Evolutionary conservation across 2,329 filamentous ascomycete genomes (phyloP).

Genomic region (Scytalidium sp.): DNA sequence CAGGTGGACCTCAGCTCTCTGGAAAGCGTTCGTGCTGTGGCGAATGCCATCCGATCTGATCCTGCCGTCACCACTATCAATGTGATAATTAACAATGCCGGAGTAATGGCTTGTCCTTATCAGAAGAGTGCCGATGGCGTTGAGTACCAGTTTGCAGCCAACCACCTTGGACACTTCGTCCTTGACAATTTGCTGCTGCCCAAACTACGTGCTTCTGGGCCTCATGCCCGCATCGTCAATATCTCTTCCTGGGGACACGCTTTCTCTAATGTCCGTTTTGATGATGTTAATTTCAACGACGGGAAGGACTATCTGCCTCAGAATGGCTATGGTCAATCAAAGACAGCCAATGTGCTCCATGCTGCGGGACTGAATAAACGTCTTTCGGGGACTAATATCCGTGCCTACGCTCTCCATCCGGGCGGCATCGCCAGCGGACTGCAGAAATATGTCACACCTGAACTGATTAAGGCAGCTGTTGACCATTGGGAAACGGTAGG

Average conservation of each 20-base stretch:
- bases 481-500: neutral
- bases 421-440: slow-evolving; percentile 3
- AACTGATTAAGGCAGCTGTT: slow-evolving; percentile 1
- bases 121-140: slow-evolving; percentile 31
- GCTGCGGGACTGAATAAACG: neutral
- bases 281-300: slow-evolving; percentile 32
- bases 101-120: slow-evolving; percentile 32
- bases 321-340: slow-evolving; percentile 37
- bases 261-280: slow-evolving; percentile 29
- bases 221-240: slow-evolving; percentile 29
- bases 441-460: slow-evolving; percentile 6
- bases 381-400: neutral
- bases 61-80: slow-evolving; percentile 31
- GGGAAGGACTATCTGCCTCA: slow-evolving; percentile 20
- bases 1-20: slow-evolving; percentile 33
- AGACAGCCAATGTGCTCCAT: slow-evolving; percentile 35
- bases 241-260: slow-evolving; percentile 34
- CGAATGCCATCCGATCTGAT: slow-evolving; percentile 32
- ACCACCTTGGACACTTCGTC: slow-evolving; percentile 21
- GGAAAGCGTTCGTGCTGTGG: slow-evolving; percentile 34
- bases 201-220: slow-evolving; percentile 10
- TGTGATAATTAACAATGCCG: slow-evolving; percentile 38
- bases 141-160: slow-evolving; percentile 21
- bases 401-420: neutral
- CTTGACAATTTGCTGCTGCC: slow-evolving; percentile 18